Conservation (phyloP, 768 basidiomycete genomes). For the Trametes elegans region DNA sequence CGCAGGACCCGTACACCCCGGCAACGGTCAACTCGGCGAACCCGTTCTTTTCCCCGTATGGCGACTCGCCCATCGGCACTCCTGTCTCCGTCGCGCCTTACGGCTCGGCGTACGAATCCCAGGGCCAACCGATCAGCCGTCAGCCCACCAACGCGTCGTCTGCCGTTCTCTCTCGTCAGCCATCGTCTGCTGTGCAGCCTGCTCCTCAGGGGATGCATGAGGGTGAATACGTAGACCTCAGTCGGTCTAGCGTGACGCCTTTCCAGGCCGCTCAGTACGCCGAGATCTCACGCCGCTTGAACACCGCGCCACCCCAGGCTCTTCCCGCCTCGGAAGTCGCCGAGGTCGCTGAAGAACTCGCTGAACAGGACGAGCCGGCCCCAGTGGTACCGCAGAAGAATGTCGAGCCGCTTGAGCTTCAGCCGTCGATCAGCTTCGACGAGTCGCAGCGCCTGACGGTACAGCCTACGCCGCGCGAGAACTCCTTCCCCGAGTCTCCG, state of each 20-base stretch:
- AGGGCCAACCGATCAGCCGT: conserved; percentile 24
- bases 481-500: conserved; percentile 26
- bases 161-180: conserved; percentile 21
- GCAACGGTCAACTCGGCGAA: conserved; percentile 32
- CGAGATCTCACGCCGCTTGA: conserved; percentile 61
- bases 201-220: conserved; percentile 17
- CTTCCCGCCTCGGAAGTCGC: conserved; percentile 25
- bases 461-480: conserved; percentile 10
- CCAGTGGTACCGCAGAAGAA: neutral
- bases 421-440: conserved; percentile 12
- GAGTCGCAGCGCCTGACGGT: conserved; percentile 5
- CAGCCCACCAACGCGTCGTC: conserved; percentile 19
- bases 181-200: conserved; percentile 26
- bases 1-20: conserved; percentile 21
- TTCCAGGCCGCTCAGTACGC: conserved; percentile 75
- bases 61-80: conserved; percentile 37
- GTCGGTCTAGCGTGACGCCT: conserved; percentile 67
- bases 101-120: conserved; percentile 29
- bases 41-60: conserved; percentile 40
- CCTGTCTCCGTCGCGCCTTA: conserved; percentile 30
- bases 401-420: conserved; percentile 14
- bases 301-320: conserved; percentile 28
- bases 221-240: conserved; percentile 61
- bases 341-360: conserved; percentile 16
- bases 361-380: conserved; percentile 7